Conservation (phyloP, 2,329 filamentous ascomycete species). For the Penicillium glabrum region DNA sequence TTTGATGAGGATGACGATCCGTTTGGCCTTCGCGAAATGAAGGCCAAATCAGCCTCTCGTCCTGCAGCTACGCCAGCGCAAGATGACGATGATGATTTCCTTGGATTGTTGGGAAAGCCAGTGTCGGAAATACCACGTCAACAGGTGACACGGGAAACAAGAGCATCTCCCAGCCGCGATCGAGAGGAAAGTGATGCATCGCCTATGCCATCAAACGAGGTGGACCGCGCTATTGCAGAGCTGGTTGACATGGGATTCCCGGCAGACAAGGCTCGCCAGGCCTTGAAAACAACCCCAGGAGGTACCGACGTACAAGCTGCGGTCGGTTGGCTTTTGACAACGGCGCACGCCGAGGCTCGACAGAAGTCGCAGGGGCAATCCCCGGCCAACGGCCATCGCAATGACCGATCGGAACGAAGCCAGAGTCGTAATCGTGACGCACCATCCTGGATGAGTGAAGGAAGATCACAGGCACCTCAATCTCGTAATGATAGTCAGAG, state of each 20-base stretch:
- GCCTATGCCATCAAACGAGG: constrained; percentile 48
- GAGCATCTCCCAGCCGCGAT: constrained; percentile 9
- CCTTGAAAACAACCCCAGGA: constrained; percentile 75
- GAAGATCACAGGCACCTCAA: constrained; percentile 29
- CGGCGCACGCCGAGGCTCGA: constrained; percentile 81
- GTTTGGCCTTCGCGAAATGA: constrained; percentile 73
- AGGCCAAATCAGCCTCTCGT: constrained; percentile 53
- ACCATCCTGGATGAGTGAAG: constrained; percentile 65
- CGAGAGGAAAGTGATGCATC: constrained; percentile 17
- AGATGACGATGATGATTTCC: constrained; percentile 62
- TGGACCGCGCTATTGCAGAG: constrained; percentile 80
- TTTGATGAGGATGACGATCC: constrained; percentile 79
- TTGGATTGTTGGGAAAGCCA: constrained; percentile 61
- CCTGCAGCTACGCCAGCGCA: constrained; percentile 43
- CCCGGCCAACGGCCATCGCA: constrained; percentile 17
- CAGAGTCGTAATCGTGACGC: constrained; percentile 32
- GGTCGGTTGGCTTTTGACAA: constrained; percentile 84
- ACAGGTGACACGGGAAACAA: constrained; percentile 26
- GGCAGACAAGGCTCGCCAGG: constrained; percentile 75
- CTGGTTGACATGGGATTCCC: constrained; percentile 94
- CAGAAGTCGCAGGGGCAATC: constrained; percentile 57
- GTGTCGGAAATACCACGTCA: constrained; percentile 51
- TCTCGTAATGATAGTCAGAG: constrained; percentile 31
- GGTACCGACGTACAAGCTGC: constrained; percentile 81
- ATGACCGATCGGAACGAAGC: constrained; percentile 23